Evolutionary conservation across 805 yeast species (phyloP).

Genomic region (Saccharomycopsis guyanensis): DNA sequence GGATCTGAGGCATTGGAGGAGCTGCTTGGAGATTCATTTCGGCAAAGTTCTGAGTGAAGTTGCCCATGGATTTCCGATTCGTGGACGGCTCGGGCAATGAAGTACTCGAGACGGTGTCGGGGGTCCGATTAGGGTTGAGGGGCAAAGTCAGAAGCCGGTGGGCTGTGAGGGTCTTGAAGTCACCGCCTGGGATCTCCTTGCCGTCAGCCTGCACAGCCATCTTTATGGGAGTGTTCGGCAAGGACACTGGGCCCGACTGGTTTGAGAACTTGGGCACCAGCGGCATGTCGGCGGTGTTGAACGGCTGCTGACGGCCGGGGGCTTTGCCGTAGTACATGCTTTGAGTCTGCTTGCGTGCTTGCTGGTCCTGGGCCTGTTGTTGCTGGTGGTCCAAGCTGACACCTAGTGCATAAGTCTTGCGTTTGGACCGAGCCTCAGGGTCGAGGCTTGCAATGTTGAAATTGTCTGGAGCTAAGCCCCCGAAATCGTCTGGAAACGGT

Average conservation of each 20-base stretch:
- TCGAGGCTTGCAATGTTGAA: constrained; percentile 12
- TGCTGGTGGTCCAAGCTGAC: neutral
- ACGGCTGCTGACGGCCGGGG: no score
- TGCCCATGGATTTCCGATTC: neutral
- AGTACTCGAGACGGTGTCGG: no score
- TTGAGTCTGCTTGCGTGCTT: neutral
- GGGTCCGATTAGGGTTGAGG: neutral
- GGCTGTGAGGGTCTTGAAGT: neutral
- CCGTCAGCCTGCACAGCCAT: neutral
- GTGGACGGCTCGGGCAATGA: no score
- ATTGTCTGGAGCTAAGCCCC: constrained; percentile 12
- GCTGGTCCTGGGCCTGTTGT: neutral
- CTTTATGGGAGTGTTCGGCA: neutral
- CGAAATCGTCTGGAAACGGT: constrained; percentile 17
- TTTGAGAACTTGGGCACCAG: neutral
- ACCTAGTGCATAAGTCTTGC: constrained; percentile 11
- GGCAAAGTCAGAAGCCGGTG: neutral
- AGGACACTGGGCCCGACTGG: neutral
- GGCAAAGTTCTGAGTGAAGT: neutral
- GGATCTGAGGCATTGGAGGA: constrained; percentile 3
- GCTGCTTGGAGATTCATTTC: neutral
- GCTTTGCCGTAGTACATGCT: neutral
- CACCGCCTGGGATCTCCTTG: neutral
- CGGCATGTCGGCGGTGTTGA: neutral
- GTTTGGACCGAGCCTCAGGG: constrained; percentile 12